These are phyloP conservation scores for Flaveria linearis DNA, from an alignment of 129 eudicot genomes.

Conservation along the genomic window DNA sequence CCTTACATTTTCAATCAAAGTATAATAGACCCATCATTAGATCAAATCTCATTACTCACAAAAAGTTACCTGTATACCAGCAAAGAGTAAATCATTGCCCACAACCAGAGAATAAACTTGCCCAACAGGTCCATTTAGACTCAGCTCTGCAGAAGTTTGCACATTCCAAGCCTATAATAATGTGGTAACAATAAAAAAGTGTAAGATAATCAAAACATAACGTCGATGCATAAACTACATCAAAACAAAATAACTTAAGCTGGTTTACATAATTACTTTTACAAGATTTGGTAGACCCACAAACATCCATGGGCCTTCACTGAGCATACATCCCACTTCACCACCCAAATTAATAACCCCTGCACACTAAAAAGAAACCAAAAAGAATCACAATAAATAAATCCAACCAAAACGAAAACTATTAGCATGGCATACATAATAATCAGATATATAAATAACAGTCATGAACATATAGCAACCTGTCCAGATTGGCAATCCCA, in stretches of 20 bases:
- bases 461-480: conserved; percentile 42
- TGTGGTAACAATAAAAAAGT: conserved; percentile 9
- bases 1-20: not conserved
- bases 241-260: not conserved
- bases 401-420: not conserved
- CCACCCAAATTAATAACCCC: conserved; percentile 66
- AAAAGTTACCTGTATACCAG: conserved; percentile 75
- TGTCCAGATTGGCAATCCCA: conserved; percentile 99
- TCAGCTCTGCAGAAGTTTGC: conserved; percentile 69
- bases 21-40: not conserved
- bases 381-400: conserved; percentile 25
- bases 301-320: conserved; percentile 98
- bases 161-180: conserved; percentile 82
- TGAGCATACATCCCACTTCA: conserved; percentile 89
- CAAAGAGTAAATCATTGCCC: conserved; percentile 82
- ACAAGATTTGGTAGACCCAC: conserved; percentile 84
- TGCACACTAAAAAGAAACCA: conserved; percentile 59
- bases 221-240: not conserved
- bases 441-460: conserved; percentile 11
- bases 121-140: conserved; percentile 90
- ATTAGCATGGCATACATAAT: not conserved
- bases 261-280: conserved; percentile 51
- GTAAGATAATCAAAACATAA: conserved; percentile 12
- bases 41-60: not conserved
- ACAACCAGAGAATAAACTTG: conserved; percentile 87